Evolutionary conservation across 2,329 filamentous ascomycete genomes (phyloP).

Genomic region (Triangularia verruculosa): DNA sequence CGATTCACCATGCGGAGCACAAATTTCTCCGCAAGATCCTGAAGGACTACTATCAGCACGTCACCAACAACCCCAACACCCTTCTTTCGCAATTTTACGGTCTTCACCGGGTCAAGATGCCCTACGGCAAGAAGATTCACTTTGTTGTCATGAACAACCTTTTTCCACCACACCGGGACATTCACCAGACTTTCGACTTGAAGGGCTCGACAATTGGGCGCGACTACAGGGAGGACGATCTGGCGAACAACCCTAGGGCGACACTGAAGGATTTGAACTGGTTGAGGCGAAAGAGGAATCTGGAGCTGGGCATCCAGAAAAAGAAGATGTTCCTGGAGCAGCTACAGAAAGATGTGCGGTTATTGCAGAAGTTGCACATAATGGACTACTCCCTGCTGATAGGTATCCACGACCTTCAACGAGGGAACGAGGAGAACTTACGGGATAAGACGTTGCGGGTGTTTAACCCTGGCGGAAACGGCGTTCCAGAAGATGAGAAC

Average conservation of each 20-base stretch:
- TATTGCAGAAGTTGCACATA: constrained; percentile 85
- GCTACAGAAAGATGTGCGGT: constrained; percentile 78
- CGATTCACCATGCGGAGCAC: constrained; percentile 93
- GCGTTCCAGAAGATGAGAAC: constrained; percentile 50
- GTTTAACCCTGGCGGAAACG: constrained; percentile 82
- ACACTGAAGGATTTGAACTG: constrained; percentile 97
- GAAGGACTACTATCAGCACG: constrained; percentile 90
- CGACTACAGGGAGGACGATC: constrained; percentile 83
- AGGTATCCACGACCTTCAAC: constrained; percentile 85
- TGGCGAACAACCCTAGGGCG: constrained; percentile 84
- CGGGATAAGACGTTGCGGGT: constrained; percentile 86
- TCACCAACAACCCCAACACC: constrained; percentile 91
- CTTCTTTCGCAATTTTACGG: constrained; percentile 97
- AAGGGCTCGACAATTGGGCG: constrained; percentile 95
- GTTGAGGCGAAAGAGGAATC: constrained; percentile 77
- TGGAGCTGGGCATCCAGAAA: constrained; percentile 87
- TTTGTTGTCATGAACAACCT: constrained; percentile 99
- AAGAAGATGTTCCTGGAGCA: constrained; percentile 86
- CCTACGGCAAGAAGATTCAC: constrained; percentile 96
- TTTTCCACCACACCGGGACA: constrained; percentile 94
- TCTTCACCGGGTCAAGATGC: constrained; percentile 95
- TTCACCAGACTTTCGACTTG: constrained; percentile 93
- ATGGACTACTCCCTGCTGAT: constrained; percentile 98
- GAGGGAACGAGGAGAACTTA: constrained; percentile 93
- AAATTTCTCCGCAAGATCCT: constrained; percentile 81